phyloP scores from a whole-genome alignment of 2,329 filamentous ascomycete species.

The Macrophomina tecta region DNA sequence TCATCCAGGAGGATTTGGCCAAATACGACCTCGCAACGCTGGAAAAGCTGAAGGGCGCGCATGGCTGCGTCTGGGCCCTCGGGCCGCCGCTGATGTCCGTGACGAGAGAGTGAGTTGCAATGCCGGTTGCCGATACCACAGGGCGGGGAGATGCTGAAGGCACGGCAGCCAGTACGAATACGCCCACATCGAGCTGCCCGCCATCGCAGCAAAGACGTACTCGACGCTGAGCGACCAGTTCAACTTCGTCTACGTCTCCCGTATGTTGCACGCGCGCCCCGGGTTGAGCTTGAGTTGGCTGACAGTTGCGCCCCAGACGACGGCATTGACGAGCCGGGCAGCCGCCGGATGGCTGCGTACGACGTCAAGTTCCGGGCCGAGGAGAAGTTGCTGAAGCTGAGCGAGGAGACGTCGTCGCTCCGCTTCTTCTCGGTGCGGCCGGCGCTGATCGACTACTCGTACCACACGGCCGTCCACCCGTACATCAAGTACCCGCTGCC shows the following conservation, averaged over 20 bases:
- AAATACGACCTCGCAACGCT: conserved; percentile 65
- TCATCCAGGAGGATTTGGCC: conserved; percentile 72
- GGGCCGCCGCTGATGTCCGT: conserved; percentile 69
- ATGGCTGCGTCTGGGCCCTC: conserved; percentile 76
- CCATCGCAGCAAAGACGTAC: conserved; percentile 54
- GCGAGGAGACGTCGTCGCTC: conserved; percentile 54
- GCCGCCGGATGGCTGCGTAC: not conserved
- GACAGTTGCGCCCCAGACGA: not conserved
- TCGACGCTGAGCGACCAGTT: conserved; percentile 46
- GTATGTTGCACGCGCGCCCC: not conserved
- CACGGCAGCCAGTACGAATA: conserved; percentile 68
- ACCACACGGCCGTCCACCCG: conserved; percentile 49
- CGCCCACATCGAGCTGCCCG: conserved; percentile 69
- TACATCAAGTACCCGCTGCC: conserved; percentile 36
- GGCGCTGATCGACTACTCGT: conserved; percentile 60
- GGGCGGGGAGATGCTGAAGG: conserved; percentile 6
- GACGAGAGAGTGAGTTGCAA: conserved; percentile 59
- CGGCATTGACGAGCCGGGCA: not conserved
- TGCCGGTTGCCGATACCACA: not conserved
- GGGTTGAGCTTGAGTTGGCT: not conserved
- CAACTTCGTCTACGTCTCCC: conserved; percentile 73
- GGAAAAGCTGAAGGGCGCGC: conserved; percentile 65
- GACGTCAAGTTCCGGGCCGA: conserved; percentile 73
- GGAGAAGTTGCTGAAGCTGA: conserved; percentile 61
- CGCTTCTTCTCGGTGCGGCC: conserved; percentile 65